Percentiles rank a stretch among this genome's conserved stretches.
phyloP scores from a whole-genome alignment of 345 rosid species.

The Toxicodendron radicans region DNA sequence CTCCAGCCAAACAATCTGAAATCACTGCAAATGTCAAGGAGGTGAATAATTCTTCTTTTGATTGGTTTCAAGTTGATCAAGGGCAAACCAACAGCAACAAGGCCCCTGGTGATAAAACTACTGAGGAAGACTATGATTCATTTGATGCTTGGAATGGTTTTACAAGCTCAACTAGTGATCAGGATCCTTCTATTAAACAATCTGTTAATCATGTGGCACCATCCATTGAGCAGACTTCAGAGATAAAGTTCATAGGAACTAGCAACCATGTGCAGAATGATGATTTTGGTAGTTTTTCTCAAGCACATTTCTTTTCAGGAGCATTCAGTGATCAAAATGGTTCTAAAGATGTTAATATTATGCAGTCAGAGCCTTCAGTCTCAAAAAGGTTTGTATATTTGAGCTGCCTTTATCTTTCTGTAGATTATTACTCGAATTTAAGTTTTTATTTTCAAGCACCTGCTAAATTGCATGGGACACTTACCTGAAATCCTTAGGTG shows the following conservation, averaged over 20 bases:
- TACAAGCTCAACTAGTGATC: constrained; percentile 39
- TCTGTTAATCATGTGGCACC: constrained; percentile 17
- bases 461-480: neutral
- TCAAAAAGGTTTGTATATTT: constrained; percentile 43
- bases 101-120: constrained; percentile 27
- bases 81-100: constrained; percentile 32
- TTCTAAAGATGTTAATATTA: constrained; percentile 22
- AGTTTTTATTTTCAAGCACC: neutral
- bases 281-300: constrained; percentile 35
- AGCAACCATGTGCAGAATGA: constrained; percentile 27
- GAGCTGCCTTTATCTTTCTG: constrained; percentile 5
- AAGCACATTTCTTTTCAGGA: constrained; percentile 45
- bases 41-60: constrained; percentile 3
- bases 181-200: constrained; percentile 23
- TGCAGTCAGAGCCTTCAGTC: constrained; percentile 38
- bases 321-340: constrained; percentile 30
- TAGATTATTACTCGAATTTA: constrained; percentile 1
- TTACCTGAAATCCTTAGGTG: neutral
- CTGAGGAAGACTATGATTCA: constrained; percentile 48
- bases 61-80: constrained; percentile 37
- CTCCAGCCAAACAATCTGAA: constrained; percentile 12
- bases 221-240: constrained; percentile 35
- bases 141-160: constrained; percentile 72
- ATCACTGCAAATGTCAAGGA: constrained; percentile 14
- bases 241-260: constrained; percentile 34